Base-by-base conservation (phyloP, 768 basidiomycete species). In the Porphyrellus cyaneotinctus region DNA sequence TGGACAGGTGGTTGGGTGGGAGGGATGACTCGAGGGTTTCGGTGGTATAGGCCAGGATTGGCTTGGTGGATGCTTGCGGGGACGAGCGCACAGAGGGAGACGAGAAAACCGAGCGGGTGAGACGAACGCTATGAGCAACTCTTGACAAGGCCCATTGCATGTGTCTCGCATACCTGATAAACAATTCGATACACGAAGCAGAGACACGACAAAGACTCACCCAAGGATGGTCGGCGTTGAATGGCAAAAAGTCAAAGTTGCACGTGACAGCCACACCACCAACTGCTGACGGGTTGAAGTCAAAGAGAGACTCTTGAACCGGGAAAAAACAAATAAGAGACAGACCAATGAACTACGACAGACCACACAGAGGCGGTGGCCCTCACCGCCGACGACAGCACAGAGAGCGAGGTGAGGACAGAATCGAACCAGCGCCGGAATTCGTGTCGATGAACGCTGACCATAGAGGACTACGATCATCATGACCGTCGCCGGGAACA, bases 61-160 rank as follows among this genome's bases (percentile, higher is more conserved):
- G 47, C 38, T 54, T 51, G 37, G 49, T 12, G 31, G 46, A 51
- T 30, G 50, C 47, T 47, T 50, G 58, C 8, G 47, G 35, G 24
- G 22, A 22, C 1, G 47, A 43, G 43, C 33, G 46, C 17, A 47
- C 33, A 4, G 10, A n/a, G 15, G 51, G 35, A 26, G 54, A 49
- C 36, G 58, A 52, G 39, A 48, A 53, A 22, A 62, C 37, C 30
- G 28, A 44, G 31, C 57, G 62, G 24, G 30, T 6, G 42, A 43
- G n/a, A 24, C 43, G 33, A 39, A 72, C 58, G 66, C 72, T 69
- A 66, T 73, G 81, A 76, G 80, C 75, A 65, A 75, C 68, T 62
- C 70, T 74, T 58, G 74, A 76, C 78, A 76, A 79, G 70, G 72
- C 78, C 77, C 84, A 85, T 86, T 75, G 83, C 86, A 88, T 87